Evolutionary conservation across 2,329 filamentous ascomycete genomes (phyloP).

Genomic region (Colletotrichum tanaceti): DNA sequence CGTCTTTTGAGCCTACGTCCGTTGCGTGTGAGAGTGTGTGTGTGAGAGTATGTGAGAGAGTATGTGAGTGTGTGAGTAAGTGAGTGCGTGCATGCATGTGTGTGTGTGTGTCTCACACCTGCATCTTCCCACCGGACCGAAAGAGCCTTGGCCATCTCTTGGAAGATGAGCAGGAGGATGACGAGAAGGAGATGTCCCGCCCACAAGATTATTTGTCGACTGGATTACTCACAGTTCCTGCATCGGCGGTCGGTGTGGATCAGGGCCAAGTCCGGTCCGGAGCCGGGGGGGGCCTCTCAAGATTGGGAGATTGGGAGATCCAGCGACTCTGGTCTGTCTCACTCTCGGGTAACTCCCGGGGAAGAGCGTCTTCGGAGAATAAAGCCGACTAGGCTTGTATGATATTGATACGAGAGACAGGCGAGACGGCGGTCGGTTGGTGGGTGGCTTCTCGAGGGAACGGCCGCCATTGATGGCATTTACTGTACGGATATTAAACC

Average conservation of each 20-base stretch:
- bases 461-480: not conserved
- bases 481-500: too few species aligned
- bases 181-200: not conserved
- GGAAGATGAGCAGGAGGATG: not conserved
- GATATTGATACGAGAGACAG: too few species aligned
- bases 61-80: not conserved
- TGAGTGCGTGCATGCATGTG: not conserved
- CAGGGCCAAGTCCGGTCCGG: conserved; percentile 28
- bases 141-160: not conserved
- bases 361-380: conserved; percentile 7
- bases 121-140: conserved; percentile 3
- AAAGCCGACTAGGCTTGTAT: not conserved
- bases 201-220: conserved; percentile 9
- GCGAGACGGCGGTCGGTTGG: not conserved
- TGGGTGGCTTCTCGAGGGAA: not conserved
- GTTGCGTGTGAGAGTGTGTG: not conserved
- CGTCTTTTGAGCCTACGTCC: conserved; percentile 3
- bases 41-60: too few species aligned
- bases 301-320: conserved; percentile 16
- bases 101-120: not conserved
- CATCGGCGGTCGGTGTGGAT: conserved; percentile 35
- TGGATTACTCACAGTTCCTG: conserved; percentile 38
- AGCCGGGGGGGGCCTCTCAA: conserved; percentile 33
- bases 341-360: conserved; percentile 3
- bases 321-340: conserved; percentile 3